Conservation (phyloP, 495 filamentous ascomycete species). For the Talaromyces nanjingensis region DNA sequence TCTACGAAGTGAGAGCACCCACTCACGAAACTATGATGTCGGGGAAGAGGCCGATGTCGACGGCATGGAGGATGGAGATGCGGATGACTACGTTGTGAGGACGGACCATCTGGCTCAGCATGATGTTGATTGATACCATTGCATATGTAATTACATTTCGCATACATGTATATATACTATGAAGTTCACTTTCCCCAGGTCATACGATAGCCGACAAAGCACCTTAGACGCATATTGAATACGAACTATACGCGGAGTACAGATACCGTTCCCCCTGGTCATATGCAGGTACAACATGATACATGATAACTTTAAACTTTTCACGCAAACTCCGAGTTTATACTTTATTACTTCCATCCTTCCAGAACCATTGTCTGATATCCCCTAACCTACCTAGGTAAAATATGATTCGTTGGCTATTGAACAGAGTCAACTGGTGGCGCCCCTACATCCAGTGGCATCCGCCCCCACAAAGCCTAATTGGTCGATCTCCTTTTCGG, state of each 20-base stretch:
- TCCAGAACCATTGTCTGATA: background rate
- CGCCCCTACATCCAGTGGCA: no score
- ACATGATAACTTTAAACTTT: background rate
- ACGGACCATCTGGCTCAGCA: conserved; percentile 28
- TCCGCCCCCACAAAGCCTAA: background rate
- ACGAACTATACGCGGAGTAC: no score
- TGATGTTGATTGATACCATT: background rate
- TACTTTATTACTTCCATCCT: background rate
- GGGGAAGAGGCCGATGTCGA: conserved; percentile 33
- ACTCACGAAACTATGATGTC: conserved; percentile 17
- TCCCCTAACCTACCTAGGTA: no score
- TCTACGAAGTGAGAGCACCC: conserved; percentile 8
- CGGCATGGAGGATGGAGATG: conserved; percentile 33
- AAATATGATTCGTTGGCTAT: no score
- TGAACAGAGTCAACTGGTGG: no score
- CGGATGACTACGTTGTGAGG: conserved; percentile 44
- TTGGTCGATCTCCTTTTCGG: background rate
- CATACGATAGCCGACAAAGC: no score
- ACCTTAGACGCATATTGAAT: no score
- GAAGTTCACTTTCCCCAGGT: background rate
- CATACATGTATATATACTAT: background rate
- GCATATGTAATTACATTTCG: background rate
- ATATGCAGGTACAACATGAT: no score
- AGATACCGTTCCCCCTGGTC: no score
- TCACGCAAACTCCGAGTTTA: background rate